phyloP scores from a whole-genome alignment of 495 filamentous ascomycete genomes.

The Tuber magnatum region DNA sequence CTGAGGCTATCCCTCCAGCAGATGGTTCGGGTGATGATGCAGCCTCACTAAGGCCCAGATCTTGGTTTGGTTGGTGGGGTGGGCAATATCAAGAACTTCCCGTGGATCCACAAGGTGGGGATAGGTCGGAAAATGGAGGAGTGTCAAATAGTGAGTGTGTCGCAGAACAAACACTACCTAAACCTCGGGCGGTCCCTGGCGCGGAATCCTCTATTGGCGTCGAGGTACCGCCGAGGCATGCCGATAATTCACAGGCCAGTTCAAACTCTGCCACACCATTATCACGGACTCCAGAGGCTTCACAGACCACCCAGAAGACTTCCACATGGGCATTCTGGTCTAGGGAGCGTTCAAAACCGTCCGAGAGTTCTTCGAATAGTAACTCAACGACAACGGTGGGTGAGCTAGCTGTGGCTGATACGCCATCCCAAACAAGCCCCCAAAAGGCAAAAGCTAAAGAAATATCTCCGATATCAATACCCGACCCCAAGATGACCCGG shows the following conservation, averaged over 20 bases:
- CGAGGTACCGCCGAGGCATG: background rate
- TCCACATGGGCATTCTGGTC: constrained; percentile 39
- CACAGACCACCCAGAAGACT: background rate
- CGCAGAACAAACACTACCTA: background rate
- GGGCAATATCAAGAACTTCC: constrained; percentile 17
- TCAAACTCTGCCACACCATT: background rate
- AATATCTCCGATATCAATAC: constrained; percentile 16
- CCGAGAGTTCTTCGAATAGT: constrained; percentile 10
- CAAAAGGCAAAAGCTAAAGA: constrained; percentile 38
- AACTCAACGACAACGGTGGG: constrained; percentile 26
- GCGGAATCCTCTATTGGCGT: background rate
- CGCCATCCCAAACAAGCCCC: constrained; percentile 29
- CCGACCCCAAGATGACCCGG: constrained; percentile 22
- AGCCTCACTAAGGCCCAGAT: constrained; percentile 19
- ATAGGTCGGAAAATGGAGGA: background rate
- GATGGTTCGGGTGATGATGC: constrained; percentile 24
- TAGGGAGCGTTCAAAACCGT: constrained; percentile 20
- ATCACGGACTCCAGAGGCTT: background rate
- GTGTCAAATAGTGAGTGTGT: background rate
- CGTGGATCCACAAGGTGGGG: constrained; percentile 9
- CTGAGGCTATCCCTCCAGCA: constrained; percentile 7
- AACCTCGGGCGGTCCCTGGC: background rate
- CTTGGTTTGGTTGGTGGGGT: constrained; percentile 39
- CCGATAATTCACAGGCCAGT: background rate
- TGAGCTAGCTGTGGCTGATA: constrained; percentile 34